phyloP scores from a whole-genome alignment of 1,139 yeast genomes.

The Geotrichum bryndzae region DNA sequence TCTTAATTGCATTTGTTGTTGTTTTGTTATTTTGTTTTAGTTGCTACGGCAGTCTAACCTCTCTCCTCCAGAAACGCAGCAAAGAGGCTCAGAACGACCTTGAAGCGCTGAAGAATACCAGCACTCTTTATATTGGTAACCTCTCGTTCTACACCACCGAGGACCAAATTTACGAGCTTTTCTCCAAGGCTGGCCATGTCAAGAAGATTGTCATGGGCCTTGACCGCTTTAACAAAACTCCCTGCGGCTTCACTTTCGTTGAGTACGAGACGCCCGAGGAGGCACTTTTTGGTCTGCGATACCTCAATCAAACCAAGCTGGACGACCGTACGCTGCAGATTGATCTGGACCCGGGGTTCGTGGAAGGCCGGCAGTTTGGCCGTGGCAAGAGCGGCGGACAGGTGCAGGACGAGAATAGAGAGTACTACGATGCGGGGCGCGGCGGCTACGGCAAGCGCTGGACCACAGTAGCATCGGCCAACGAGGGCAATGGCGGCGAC shows the following conservation, averaged over 20 bases:
- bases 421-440: conserved; percentile 52
- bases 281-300: conserved; percentile 76
- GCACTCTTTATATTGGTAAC: conserved; percentile 85
- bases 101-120: conserved; percentile 55
- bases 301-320: conserved; percentile 68
- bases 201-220: conserved; percentile 86
- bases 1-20: background rate
- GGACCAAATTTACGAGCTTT: conserved; percentile 84
- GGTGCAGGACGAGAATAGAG: conserved; percentile 52
- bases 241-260: conserved; percentile 94
- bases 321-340: conserved; percentile 76
- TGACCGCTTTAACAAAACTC: conserved; percentile 80
- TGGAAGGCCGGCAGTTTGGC: conserved; percentile 91
- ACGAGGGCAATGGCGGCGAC: conserved; percentile 5
- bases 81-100: conserved; percentile 49
- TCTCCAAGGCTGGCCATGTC: conserved; percentile 60
- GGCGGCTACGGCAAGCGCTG: conserved; percentile 46
- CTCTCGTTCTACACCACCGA: conserved; percentile 83
- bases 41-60: background rate
- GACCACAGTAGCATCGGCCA: conserved; percentile 21
- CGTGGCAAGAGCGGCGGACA: conserved; percentile 92
- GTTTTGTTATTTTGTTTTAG: conserved; percentile 17
- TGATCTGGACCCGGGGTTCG: conserved; percentile 91
- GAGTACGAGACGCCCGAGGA: conserved; percentile 62
- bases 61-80: conserved; percentile 23